These are phyloP conservation scores for Myxozyma kluyveri DNA, from an alignment of 805 yeast species.

Conservation along the genomic window DNA sequence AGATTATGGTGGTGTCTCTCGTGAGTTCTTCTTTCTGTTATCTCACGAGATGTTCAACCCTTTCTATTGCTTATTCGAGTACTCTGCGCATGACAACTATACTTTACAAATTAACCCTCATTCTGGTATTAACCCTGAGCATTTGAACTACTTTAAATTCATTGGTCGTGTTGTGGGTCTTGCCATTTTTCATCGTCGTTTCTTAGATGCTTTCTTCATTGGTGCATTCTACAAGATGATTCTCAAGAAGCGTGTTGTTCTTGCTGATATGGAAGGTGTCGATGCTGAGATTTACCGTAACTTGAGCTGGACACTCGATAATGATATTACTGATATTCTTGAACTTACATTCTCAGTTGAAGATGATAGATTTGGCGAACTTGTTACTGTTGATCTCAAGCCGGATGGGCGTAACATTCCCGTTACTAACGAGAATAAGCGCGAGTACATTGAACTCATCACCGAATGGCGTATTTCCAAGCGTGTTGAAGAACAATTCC, in stretches of 20 bases:
- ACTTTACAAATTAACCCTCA: slow-evolving; percentile 97
- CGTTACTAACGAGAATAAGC: slow-evolving; percentile 91
- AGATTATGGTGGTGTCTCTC: slow-evolving; percentile 98
- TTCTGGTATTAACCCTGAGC: slow-evolving; percentile 96
- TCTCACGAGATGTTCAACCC: slow-evolving; percentile 99
- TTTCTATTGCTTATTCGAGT: slow-evolving; percentile 93
- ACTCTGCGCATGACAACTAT: slow-evolving; percentile 96
- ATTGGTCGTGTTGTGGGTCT: slow-evolving; percentile 98
- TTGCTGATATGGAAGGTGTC: slow-evolving; percentile 98
- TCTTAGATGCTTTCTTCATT: slow-evolving; percentile 96
- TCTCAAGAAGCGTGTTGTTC: slow-evolving; percentile 87
- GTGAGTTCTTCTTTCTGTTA: slow-evolving; percentile 93
- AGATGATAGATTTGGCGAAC: slow-evolving; percentile 94
- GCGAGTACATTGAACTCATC: slow-evolving; percentile 89
- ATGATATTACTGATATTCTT: slow-evolving; percentile 82
- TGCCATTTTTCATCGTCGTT: slow-evolving; percentile 97
- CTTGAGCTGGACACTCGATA: slow-evolving; percentile 91
- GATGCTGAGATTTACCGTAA: slow-evolving; percentile 96
- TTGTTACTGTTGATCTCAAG: slow-evolving; percentile 83
- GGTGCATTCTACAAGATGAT: slow-evolving; percentile 98
- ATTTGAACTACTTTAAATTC: slow-evolving; percentile 93
- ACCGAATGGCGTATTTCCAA: slow-evolving; percentile 94
- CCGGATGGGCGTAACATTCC: slow-evolving; percentile 84
- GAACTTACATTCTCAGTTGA: slow-evolving; percentile 81
- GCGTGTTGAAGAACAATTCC: slow-evolving; percentile 92